These are phyloP conservation scores for Pythium apleroticum DNA, from an alignment of 352 stramenopile genomes.

Conservation along the genomic window DNA sequence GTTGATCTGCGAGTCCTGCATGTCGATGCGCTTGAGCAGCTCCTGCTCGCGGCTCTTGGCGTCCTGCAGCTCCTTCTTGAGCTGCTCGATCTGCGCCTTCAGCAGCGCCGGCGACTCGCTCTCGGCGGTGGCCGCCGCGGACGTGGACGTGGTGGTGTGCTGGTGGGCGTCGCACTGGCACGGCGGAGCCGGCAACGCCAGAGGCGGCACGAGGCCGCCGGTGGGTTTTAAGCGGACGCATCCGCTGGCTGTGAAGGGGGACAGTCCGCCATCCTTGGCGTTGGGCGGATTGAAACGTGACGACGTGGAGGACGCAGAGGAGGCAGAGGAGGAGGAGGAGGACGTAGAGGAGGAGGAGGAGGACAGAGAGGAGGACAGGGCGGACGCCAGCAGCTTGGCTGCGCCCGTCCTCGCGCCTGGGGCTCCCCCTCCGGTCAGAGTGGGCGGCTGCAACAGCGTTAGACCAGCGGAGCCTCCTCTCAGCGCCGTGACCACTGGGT, in stretches of 20 bases:
- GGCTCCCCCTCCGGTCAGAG: not conserved
- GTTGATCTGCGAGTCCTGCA: slow-evolving; percentile 30
- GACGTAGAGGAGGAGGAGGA: not conserved
- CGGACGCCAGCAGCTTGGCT: slow-evolving; percentile 11
- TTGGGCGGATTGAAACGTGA: slow-evolving; percentile 29
- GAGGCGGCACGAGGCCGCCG: not conserved
- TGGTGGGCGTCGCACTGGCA: not conserved
- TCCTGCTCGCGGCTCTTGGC: slow-evolving; percentile 25
- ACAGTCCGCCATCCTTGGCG: slow-evolving; percentile 25
- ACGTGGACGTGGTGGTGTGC: not conserved
- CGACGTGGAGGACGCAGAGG: slow-evolving; percentile 3
- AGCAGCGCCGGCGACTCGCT: slow-evolving; percentile 13
- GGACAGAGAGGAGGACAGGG: not conserved
- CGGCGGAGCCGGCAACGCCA: not conserved
- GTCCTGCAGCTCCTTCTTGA: slow-evolving; percentile 29
- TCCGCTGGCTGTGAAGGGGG: slow-evolving; percentile 3
- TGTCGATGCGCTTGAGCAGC: slow-evolving; percentile 28
- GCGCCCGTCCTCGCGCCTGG: not conserved
- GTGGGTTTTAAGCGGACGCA: not conserved
- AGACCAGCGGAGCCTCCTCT: not conserved
- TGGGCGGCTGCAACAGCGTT: not conserved
- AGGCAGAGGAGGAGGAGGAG: not conserved
- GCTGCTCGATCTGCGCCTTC: slow-evolving; percentile 22
- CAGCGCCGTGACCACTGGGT: slow-evolving; percentile 19
- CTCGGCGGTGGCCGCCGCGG: no score